Conservation (phyloP, 306 rosid species). For the Astragalus glycyphyllos region DNA sequence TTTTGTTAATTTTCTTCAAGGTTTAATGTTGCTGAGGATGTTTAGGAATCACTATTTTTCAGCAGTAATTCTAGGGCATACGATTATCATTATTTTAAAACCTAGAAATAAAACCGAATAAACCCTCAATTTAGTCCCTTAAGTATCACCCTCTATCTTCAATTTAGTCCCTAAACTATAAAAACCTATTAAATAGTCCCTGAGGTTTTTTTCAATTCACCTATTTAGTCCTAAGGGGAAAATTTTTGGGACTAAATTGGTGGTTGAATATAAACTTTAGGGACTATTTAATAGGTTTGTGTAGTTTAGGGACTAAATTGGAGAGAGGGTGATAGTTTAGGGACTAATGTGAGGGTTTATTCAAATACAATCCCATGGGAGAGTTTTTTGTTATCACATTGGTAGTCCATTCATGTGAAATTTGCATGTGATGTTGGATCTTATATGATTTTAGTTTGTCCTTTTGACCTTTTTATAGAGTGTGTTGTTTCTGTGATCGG, state of each 20-base stretch:
- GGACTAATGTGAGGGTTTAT: too few relatives aligned
- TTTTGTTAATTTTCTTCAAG: neutral
- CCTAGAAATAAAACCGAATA: neutral
- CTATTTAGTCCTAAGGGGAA: too few relatives aligned
- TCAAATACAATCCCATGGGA: neutral
- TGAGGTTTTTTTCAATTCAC: too few relatives aligned
- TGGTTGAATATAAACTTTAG: too few relatives aligned
- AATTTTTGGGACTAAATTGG: too few relatives aligned
- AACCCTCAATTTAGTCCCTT: too few relatives aligned
- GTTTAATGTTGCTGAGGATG: conserved; percentile 23
- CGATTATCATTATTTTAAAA: conserved; percentile 12
- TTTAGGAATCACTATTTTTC: neutral
- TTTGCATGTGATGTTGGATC: conserved; percentile 36
- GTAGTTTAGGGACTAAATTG: too few relatives aligned
- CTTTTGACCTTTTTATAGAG: neutral
- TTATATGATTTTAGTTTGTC: conserved; percentile 24
- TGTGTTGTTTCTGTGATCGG: conserved; percentile 33
- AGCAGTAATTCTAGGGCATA: conserved; percentile 25
- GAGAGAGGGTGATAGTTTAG: too few relatives aligned
- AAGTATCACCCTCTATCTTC: too few relatives aligned
- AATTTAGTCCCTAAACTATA: too few relatives aligned
- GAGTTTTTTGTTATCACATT: neutral
- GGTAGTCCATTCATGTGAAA: conserved; percentile 16
- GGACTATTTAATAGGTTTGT: too few relatives aligned
- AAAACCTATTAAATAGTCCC: too few relatives aligned